Evolutionary conservation across 2,329 filamentous ascomycete species (phyloP), one percentile per base, ranked within the genome.

Genomic region (Stagonosporopsis chrysanthemi): DNA sequence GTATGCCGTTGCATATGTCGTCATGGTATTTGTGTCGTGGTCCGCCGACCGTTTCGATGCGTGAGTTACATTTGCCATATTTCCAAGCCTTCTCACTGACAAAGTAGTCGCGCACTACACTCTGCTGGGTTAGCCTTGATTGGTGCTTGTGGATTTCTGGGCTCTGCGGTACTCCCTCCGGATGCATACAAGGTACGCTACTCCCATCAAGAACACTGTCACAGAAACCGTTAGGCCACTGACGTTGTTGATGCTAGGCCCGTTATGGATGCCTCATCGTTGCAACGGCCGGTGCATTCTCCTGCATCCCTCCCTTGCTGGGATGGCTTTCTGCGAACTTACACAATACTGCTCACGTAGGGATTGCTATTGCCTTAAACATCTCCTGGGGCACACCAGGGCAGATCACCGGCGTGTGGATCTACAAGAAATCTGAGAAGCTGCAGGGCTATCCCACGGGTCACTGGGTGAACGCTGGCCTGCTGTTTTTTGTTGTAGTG

Each of bases 321-420:
- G 88, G 87, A n/a, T 90, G 88, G 88, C 78, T 90, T 6, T 46
- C 43, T 86, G 85, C 8, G 86, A 91, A 91, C 67, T 78, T 90
- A 45, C 84, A 84, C 67, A 86, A 82, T 52, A 90, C 88, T 0
- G 84, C 85, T 0, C 83, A 87, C 0, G 84, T 85, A 0, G 88
- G 88, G 0, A 80, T 91, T 11, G 88, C 88, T 2, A 88, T 91
- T 52, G 89, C 88, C 0, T 75, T 91, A 60, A 90, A 91, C 61
- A 84, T 91, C 15, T 86, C 85, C 2, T 81, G 89, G 45, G 88
- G 87, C 0, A 88, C 87, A 0, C 81, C 88, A 0, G 88, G 89
- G 0, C 88, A 91, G 72, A 91, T 91, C 38, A 83, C 86, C 0
- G 89, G 88, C 0, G 87, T 90, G 1, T 91, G 88, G 88, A 90